These are phyloP conservation scores for Xylariomycetidae sp. DNA, from an alignment of 2,329 filamentous ascomycete genomes.

Conservation along the genomic window DNA sequence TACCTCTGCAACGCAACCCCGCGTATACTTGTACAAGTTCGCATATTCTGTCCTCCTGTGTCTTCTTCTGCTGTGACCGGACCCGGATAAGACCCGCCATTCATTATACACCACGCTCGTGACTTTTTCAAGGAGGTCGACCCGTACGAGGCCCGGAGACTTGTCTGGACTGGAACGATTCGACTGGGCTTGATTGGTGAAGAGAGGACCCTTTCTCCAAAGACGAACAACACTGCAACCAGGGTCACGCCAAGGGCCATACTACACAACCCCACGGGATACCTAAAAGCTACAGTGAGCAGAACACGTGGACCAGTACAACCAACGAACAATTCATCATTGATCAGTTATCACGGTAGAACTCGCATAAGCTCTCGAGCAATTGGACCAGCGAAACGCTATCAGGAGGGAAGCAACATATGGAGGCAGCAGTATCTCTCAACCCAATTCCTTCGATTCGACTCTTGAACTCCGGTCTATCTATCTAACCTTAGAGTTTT, in stretches of 20 bases:
- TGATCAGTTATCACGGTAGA: conserved; percentile 19
- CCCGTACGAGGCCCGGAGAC: conserved; percentile 20
- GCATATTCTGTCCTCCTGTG: conserved; percentile 15
- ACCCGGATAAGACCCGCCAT: conserved; percentile 8
- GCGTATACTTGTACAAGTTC: conserved; percentile 8
- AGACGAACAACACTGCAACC: conserved; percentile 16
- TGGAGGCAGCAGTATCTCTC: background rate
- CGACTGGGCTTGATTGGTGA: conserved; percentile 22
- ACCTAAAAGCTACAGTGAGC: conserved; percentile 17
- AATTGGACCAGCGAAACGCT: too few species aligned
- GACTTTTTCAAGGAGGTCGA: conserved; percentile 20
- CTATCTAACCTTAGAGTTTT: background rate
- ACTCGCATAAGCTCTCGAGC: conserved; percentile 25
- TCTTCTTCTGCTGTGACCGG: conserved; percentile 14
- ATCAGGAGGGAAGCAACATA: too few species aligned
- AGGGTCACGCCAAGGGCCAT: conserved; percentile 14
- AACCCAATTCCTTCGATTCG: background rate
- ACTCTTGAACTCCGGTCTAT: background rate
- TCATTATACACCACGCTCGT: conserved; percentile 15
- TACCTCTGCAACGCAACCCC: conserved; percentile 13
- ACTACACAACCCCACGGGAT: conserved; percentile 25
- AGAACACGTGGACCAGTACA: conserved; percentile 27
- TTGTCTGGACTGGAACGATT: conserved; percentile 21
- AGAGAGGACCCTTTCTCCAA: conserved; percentile 13
- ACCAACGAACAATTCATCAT: conserved; percentile 13